Conservation (phyloP, 352 stramenopile species). For the Globisporangium camurandrum region DNA sequence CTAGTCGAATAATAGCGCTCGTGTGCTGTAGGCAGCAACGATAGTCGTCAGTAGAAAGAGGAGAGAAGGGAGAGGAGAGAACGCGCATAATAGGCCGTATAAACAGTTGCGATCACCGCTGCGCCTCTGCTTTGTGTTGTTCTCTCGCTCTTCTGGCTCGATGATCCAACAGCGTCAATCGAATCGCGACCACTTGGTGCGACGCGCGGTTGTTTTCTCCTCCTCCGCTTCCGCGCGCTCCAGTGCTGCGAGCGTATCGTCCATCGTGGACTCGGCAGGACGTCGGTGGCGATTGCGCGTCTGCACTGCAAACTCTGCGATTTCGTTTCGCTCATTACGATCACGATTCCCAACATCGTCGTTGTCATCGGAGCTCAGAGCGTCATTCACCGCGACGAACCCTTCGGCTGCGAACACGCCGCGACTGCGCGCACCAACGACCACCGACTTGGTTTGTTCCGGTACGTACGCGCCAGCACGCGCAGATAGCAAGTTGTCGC, state of each 20-base stretch:
- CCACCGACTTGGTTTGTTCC: conserved; percentile 36
- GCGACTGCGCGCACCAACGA: conserved; percentile 15
- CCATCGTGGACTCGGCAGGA: conserved; percentile 8
- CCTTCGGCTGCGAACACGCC: conserved; percentile 30
- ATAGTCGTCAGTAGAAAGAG: no score
- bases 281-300: background rate
- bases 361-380: conserved; percentile 26
- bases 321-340: no score
- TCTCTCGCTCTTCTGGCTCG: background rate
- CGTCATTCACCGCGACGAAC: conserved; percentile 52
- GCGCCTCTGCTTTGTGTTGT: no score
- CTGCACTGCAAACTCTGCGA: background rate
- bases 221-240: conserved; percentile 28
- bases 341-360: no score
- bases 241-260: conserved; percentile 30
- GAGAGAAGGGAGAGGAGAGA: no score
- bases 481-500: conserved; percentile 33
- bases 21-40: no score
- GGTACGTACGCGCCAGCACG: conserved; percentile 38
- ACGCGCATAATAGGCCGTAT: no score
- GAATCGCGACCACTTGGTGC: background rate
- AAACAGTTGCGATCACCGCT: no score
- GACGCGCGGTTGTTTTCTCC: background rate
- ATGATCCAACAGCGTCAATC: background rate
- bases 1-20: no score